Evolutionary conservation across 75 land plant genomes (phyloP).

Genomic region (Picea sitchensis): DNA sequence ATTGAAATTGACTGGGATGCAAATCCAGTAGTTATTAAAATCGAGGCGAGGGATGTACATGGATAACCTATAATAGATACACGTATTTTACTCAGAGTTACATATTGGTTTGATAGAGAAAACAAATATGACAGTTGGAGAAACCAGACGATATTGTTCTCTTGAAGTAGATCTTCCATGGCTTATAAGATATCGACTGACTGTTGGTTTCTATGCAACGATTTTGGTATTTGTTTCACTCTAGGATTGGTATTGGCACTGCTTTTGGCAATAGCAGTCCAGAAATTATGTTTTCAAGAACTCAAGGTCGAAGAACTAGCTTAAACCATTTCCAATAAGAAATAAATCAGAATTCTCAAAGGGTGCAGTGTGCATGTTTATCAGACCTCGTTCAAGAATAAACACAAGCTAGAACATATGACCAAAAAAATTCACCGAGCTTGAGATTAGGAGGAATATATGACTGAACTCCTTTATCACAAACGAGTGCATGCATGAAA

Average conservation of each 20-base stretch:
- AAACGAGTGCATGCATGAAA: neutral
- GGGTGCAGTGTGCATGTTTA: neutral
- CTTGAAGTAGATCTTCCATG: constrained; percentile 62
- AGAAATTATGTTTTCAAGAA: neutral
- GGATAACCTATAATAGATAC: constrained; percentile 42
- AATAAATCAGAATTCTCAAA: constrained; percentile 1
- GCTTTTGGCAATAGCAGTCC: constrained; percentile 1
- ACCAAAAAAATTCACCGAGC: neutral
- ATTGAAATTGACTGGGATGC: constrained; percentile 70
- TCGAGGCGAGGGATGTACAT: constrained; percentile 46
- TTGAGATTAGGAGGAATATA: neutral
- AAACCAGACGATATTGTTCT: constrained; percentile 44
- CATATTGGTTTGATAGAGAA: constrained; percentile 14
- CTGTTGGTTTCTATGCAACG: constrained; percentile 24
- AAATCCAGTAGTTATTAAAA: constrained; percentile 35
- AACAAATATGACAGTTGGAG: neutral
- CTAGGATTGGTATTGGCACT: constrained; percentile 6
- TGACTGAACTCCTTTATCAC: neutral
- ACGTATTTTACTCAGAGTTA: constrained; percentile 42
- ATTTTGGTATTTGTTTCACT: neutral
- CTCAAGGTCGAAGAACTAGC: neutral
- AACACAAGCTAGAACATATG: neutral
- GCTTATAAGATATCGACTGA: constrained; percentile 41
- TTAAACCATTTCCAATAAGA: neutral
- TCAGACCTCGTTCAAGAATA: neutral